Base-by-base conservation (phyloP, 2,329 filamentous ascomycete species). In the Xylogone sp. region DNA sequence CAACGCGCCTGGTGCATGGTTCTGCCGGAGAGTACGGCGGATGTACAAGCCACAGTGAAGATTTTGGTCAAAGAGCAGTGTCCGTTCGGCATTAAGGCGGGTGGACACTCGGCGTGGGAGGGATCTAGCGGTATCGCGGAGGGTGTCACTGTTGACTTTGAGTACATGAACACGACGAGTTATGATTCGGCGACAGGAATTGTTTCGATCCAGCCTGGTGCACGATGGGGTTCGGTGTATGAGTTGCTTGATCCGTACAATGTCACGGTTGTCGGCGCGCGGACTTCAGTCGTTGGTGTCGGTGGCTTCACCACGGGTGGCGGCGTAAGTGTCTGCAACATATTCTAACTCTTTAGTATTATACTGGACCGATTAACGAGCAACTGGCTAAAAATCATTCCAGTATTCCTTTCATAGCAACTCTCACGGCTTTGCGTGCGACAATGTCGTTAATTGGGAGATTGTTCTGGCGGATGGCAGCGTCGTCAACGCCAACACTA, bases 391-490 rank as follows among this genome's bases (percentile, higher is more conserved):
- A 42, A 18, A 61, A 21, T 48, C 24, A 43, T n/a, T 45, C 42
- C 9, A 51, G 51, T 55, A 54, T 49, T 70, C 70, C 3, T 74
- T 67, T 59, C 68, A 71, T 59, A 66, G 69, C 13, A 62, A 65
- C 8, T 61, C 62, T 3, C 58, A 68, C 54, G 81, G 81, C 12
- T 78, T 75, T 65, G 75, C 70, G 21, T 73, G 72, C 49, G 78
- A 78, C 59, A 75, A 69, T 21, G 67, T 82, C 12, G 52, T 72
- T 18, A 72, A 73, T 53, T 78, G 65, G 53, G 74, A 81, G 56
- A 68, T 83, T 27, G 78, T 84, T 6, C 69, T 81, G 0, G 72
- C 75, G 6, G 70, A 76, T 54, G 75, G 77, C 7, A 63, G 66
- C 7, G 69, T 81, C 45, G 65, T 78, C 39, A 74, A 71, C 2